Evolutionary conservation across 164 flowering plant genomes (phyloP), one percentile per base, ranked within the genome.

Genomic region (Pachysandra terminalis): DNA sequence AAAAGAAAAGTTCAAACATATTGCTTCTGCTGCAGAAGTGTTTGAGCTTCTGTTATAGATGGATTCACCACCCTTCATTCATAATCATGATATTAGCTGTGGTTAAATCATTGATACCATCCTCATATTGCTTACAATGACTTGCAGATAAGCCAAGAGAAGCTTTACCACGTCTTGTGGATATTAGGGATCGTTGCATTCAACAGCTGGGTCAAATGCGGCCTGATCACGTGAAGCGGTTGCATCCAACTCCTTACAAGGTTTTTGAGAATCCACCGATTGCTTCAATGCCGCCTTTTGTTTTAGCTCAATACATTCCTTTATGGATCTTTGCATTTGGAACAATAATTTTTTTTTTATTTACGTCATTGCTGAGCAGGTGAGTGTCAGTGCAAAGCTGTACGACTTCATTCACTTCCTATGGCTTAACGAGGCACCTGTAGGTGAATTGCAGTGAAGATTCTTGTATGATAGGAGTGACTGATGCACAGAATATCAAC

Each of bases 221-320:
- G 26, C 85, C 96, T 26, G 99, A 96, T 81, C 99, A 96, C 79
- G 90, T 96, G 98, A 83, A 98, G 80, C 81, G 95, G 73, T 75
- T 96, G 55, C 93, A 96, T 72, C 99, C 99, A 49, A 96, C 99
- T 10, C 99, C 99, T 9, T 96, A 93, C 84, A 96, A 96, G 96
- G 99, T 96, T 79, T 10, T 16, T 16, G 13, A 9, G 3, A 64
- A 69, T 61, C 13, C n/a, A 12, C 65, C 16, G 19, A 10, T n/a
- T 19, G 9, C 32, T 63, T 40, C 21, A 40, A 56, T 28, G 41
- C n/a, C n/a, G 41, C 9, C 9, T 49, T 26, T 65, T 10, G 17
- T 15, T 45, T 45, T 45, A 10, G 17, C 51, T 45, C 51, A 45
- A 5, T 3, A 15, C 15, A 5, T 5, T 45, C 51, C 17, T 15